These are phyloP conservation scores for Ophiostoma tasmaniense DNA, from an alignment of 2,329 filamentous ascomycete genomes.

Conservation along the genomic window DNA sequence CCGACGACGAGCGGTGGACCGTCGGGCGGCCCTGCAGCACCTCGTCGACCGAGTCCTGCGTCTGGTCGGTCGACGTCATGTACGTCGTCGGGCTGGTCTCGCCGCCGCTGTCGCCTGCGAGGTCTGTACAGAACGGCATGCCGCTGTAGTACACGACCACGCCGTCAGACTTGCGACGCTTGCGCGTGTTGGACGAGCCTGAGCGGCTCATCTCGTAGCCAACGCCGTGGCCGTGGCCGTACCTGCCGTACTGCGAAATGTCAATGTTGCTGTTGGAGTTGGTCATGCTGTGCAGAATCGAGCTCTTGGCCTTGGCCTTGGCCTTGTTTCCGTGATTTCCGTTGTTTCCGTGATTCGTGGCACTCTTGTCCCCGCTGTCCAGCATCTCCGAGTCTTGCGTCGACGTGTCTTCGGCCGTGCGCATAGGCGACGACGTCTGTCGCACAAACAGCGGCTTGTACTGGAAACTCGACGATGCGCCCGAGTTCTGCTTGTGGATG, in stretches of 20 bases:
- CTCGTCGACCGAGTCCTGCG: conserved; percentile 24
- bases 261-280: background rate
- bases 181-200: conserved; percentile 38
- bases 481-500: conserved; percentile 27
- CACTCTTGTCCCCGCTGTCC: conserved; percentile 35
- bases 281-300: conserved; percentile 24
- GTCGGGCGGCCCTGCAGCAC: conserved; percentile 21
- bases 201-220: conserved; percentile 35
- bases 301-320: conserved; percentile 26
- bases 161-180: conserved; percentile 54
- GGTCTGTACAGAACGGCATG: conserved; percentile 70
- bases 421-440: conserved; percentile 39
- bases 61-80: conserved; percentile 38
- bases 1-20: conserved; percentile 39
- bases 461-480: conserved; percentile 45
- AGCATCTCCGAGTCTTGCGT: conserved; percentile 36
- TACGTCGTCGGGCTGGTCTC: conserved; percentile 41
- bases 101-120: conserved; percentile 53
- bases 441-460: conserved; percentile 57
- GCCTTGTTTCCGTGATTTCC: conserved; percentile 24
- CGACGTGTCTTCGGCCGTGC: conserved; percentile 33
- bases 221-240: conserved; percentile 25
- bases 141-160: conserved; percentile 79
- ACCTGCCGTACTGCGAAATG: background rate
- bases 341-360: background rate